Conservation (phyloP, 1,139 yeast species). For the Hemisphaericaspora lyxosophila region DNA sequence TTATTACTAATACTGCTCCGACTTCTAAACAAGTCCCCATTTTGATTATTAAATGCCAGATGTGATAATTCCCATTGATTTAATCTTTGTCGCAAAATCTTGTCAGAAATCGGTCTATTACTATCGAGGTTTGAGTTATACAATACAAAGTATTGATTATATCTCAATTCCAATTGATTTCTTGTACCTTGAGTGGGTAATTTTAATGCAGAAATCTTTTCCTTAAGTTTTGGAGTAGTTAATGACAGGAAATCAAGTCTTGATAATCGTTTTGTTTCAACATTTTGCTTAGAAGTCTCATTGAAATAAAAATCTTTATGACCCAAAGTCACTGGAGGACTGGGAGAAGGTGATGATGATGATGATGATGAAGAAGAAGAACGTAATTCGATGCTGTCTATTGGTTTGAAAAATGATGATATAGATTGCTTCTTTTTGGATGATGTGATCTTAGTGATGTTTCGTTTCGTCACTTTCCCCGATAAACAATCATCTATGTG, state of each 20-base stretch:
- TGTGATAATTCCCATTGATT: slow-evolving; percentile 67
- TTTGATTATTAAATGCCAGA: slow-evolving; percentile 29
- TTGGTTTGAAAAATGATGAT: slow-evolving; percentile 35
- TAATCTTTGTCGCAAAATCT: slow-evolving; percentile 54
- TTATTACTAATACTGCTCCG: slow-evolving; percentile 23
- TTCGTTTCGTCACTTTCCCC: slow-evolving; percentile 18
- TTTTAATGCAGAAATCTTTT: slow-evolving; percentile 53
- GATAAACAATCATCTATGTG: slow-evolving; percentile 74
- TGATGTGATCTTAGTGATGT: slow-evolving; percentile 3
- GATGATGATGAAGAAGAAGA: slow-evolving; percentile 7
- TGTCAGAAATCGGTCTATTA: slow-evolving; percentile 60
- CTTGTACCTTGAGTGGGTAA: slow-evolving; percentile 66
- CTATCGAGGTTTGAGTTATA: slow-evolving; percentile 86
- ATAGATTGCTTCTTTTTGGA: slow-evolving; percentile 17
- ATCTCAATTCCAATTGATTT: slow-evolving; percentile 64
- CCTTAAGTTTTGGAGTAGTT: slow-evolving; percentile 60
- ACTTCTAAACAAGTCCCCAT: slow-evolving; percentile 25
- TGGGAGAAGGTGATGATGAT: slow-evolving; percentile 6
- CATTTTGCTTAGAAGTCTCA: slow-evolving; percentile 27
- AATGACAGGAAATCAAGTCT: slow-evolving; percentile 63
- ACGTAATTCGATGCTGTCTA: slow-evolving; percentile 5
- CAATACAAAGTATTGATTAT: slow-evolving; percentile 73
- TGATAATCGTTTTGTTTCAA: slow-evolving; percentile 40
- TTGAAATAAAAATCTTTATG: slow-evolving; percentile 35
- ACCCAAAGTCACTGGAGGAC: slow-evolving; percentile 14